Evolutionary conservation across 306 rosid genomes (phyloP).

Genomic region (Hippophae rhamnoides): DNA sequence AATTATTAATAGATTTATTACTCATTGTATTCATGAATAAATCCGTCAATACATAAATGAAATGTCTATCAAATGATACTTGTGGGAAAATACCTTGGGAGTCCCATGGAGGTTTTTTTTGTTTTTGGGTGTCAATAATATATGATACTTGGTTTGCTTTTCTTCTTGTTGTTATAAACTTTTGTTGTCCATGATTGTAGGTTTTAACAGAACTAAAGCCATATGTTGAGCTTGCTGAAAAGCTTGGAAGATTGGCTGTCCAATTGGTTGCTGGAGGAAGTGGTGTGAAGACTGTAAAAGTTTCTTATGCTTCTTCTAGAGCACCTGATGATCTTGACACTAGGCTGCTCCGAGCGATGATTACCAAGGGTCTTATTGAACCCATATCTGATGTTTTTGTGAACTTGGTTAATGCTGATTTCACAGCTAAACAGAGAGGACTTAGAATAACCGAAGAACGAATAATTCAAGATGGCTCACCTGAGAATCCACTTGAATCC

Average conservation of each 20-base stretch:
- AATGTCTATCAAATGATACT: no score
- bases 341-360: conserved; percentile 96
- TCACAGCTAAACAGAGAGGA: conserved; percentile 96
- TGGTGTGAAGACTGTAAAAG: conserved; percentile 87
- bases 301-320: conserved; percentile 75
- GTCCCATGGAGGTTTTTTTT: no score
- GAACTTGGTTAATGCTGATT: conserved; percentile 93
- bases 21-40: no score
- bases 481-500: conserved; percentile 74
- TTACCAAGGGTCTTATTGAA: conserved; percentile 91
- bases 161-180: neutral
- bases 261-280: conserved; percentile 98
- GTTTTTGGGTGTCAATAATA: no score
- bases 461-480: conserved; percentile 70
- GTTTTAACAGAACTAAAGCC: conserved; percentile 83
- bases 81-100: no score
- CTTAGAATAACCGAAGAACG: conserved; percentile 78
- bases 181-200: conserved; percentile 25
- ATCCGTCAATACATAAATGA: no score
- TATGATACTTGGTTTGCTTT: no score
- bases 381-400: conserved; percentile 87
- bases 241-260: conserved; percentile 85
- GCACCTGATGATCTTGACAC: conserved; percentile 98
- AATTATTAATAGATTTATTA: no score
- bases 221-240: conserved; percentile 84